Base-by-base conservation (phyloP, 1,139 yeast genomes). In the Suhomyces anneliseae region DNA sequence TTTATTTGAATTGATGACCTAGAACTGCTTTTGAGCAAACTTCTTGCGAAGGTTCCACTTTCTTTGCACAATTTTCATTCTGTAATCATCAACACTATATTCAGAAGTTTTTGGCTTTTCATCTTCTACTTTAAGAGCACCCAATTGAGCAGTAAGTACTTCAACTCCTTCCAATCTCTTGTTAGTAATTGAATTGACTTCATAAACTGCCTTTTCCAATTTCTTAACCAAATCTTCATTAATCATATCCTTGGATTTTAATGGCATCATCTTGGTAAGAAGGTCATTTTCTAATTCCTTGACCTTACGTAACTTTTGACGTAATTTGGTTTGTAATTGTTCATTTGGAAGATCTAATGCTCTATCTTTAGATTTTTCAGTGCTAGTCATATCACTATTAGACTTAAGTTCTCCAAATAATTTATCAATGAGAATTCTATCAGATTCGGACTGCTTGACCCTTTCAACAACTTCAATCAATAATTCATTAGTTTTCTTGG, bases 281-380 rank as follows among this genome's bases (percentile, higher is more conserved):
- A 55, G 49, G 26, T 53, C 51, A n/a, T 50, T 53, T 14, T 51
- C 54, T n/a, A 54, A 48, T 11, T 34, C 27, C 42, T 48, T 47
- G 37, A 57, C 54, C 12, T 42, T 42, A 6, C 53, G 48, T 32
- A 57, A 42, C 37, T 56, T 57, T 41, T 51, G 45, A 14, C 57
- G 47, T 44, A 54, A 46, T 2, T 44, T 48, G 1, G 40, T 38
- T 42, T 56, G 56, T 41, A 57, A 40, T 7, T 44, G 37, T 26
- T 55, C 59, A 15, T 54, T 58, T 4, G 51, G 52, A 8, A 55
- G 51, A 34, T 60, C 64, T 36, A 62, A 52, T 24, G 60, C 58
- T 6, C 46, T 39, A 8, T 44, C 43, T 3, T 34, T 11, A 9
- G 36, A 31, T 15, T 57, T 47, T 24, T 50, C 50, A 42, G 47